These are phyloP conservation scores for Naematelia encephala DNA, from an alignment of 768 basidiomycete species.

Conservation along the genomic window DNA sequence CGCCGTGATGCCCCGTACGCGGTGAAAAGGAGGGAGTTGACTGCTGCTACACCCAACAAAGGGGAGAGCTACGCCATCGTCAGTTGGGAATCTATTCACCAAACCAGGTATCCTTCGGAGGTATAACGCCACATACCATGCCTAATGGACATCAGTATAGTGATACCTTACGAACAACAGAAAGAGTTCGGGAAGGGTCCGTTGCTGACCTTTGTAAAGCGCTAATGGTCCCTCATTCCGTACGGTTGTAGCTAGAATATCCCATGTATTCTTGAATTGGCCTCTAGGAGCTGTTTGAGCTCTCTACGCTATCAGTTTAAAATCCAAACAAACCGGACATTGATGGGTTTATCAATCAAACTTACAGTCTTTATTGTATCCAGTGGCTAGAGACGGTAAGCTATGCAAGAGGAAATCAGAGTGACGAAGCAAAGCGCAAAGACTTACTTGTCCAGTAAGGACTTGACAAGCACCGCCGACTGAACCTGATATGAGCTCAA, in stretches of 20 bases:
- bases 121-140: not conserved
- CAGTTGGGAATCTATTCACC: no score
- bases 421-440: not conserved
- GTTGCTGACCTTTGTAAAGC: slow-evolving; percentile 77
- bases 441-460: slow-evolving; percentile 78
- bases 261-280: slow-evolving; percentile 80
- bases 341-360: no score
- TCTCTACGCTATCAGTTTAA: slow-evolving; percentile 21
- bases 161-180: not conserved
- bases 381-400: slow-evolving; percentile 45
- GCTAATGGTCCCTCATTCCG: slow-evolving; percentile 86
- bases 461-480: slow-evolving; percentile 92
- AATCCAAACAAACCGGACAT: no score
- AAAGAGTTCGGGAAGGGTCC: no score
- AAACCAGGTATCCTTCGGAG: no score
- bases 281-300: slow-evolving; percentile 53
- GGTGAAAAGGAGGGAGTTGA: slow-evolving; percentile 92
- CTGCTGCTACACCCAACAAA: slow-evolving; percentile 85
- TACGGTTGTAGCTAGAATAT: slow-evolving; percentile 77
- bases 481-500: slow-evolving; percentile 73
- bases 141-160: not conserved
- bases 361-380: slow-evolving; percentile 49
- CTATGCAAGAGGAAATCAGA: no score
- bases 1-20: slow-evolving; percentile 79
- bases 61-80: slow-evolving; percentile 73